Evolutionary conservation across 176 grass and related monocot species (phyloP).

Genomic region (Zoysia japonica): DNA sequence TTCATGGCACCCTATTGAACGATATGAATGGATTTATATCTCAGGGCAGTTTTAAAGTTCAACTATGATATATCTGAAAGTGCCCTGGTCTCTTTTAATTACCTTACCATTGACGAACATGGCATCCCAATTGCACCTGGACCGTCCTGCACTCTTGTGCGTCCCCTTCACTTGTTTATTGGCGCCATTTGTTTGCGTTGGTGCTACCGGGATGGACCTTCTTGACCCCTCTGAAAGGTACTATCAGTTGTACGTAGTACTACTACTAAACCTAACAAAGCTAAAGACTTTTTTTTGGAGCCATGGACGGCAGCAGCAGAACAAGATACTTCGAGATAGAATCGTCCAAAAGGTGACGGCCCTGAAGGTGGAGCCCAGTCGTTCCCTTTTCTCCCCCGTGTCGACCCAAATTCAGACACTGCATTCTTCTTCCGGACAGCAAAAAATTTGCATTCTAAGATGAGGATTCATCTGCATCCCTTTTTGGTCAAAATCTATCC

Average conservation of each 20-base stretch:
- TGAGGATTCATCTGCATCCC: too few relatives aligned
- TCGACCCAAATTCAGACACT: neutral
- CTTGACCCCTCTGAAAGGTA: conserved; percentile 20
- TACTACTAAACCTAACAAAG: too few relatives aligned
- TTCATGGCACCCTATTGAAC: neutral
- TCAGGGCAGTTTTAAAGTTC: neutral
- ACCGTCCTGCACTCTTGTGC: neutral
- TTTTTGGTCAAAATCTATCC: too few relatives aligned
- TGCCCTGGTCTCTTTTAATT: neutral
- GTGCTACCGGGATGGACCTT: neutral
- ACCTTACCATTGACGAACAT: neutral
- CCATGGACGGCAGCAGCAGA: too few relatives aligned
- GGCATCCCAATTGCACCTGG: neutral
- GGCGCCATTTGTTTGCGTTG: conserved; percentile 30
- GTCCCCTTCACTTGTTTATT: conserved; percentile 5
- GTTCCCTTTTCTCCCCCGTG: neutral
- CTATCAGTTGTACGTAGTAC: neutral
- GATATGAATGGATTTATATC: neutral
- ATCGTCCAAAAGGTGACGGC: conserved; percentile 23
- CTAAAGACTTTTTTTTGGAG: too few relatives aligned
- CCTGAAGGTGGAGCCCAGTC: neutral
- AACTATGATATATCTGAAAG: neutral
- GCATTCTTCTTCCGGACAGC: too few relatives aligned
- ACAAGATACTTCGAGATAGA: conserved; percentile 35
- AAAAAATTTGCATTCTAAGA: too few relatives aligned